Evolutionary conservation across 306 rosid species (phyloP), one percentile per base, ranked within the genome.

Genomic region (Quercus alba): DNA sequence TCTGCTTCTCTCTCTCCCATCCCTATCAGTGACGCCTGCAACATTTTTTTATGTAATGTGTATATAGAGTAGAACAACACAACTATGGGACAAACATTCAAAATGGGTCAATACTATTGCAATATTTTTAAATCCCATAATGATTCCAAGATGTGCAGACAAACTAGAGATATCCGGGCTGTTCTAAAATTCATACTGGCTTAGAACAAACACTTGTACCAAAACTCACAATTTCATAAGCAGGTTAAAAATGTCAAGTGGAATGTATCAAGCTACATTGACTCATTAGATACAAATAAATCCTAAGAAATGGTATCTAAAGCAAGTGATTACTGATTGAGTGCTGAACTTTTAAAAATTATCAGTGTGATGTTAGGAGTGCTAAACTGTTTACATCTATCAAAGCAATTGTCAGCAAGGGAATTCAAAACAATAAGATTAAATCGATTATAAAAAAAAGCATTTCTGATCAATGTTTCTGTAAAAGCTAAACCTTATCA

Each of bases 1-100:
- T 82, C 94, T 86, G 76, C 94, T 83, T 85, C 91, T 93, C 82
- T 92, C 97, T 86, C 91, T 84, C 62, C 89, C 83, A 84, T 93
- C 99, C 82, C 81, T 87, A 56, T 91, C 97, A 59, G 78, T 20
- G 33, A 88, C 90, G 80, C 96, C 99, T 95, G 97, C 38, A 77
- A 88, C 54, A 71, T 56, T 70, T 72, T 76, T 33, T 21, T 44
- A 66, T 55, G 77, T 7, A 70, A 46, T 49, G 54, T 12, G 8
- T 21, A 41, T 28, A 46, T 17, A 46, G 21, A 74, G 58, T 67
- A 26, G n/a, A 17, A 62, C 55, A 31, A 52, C 76, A 73, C 72
- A 67, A 17, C 14, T 8, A 8, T 33, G 4, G 17, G 25, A 33
- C 15, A 35, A 67, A 14, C 21, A 67, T 10, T 19, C 44, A 6